Evolutionary conservation across 179 eudicot genomes (phyloP).

Genomic region (Drosera spatulata): DNA sequence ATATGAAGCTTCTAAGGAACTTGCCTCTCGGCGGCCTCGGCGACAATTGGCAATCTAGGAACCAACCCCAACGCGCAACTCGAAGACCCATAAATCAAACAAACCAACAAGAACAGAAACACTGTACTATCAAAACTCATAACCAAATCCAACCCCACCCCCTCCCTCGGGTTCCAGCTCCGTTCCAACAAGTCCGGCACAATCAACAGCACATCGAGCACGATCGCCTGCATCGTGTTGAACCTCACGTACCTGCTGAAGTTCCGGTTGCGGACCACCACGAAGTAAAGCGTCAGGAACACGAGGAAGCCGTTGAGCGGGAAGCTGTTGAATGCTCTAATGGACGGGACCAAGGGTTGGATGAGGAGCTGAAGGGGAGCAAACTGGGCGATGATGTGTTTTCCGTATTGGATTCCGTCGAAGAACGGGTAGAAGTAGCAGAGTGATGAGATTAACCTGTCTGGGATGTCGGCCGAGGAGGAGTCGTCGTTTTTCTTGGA

Average conservation of each 20-base stretch:
- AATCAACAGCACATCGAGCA: constrained; percentile 75
- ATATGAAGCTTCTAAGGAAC: constrained; percentile 23
- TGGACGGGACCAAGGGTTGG: constrained; percentile 72
- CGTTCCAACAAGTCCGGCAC: constrained; percentile 81
- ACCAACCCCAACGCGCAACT: constrained; percentile 70
- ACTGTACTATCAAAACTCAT: constrained; percentile 95
- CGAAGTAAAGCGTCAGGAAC: constrained; percentile 70
- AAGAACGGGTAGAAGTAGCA: constrained; percentile 88
- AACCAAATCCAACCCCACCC: constrained; percentile 79
- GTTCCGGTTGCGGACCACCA: constrained; percentile 73
- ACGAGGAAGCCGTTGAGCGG: constrained; percentile 77
- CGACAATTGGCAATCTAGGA: constrained; percentile 89
- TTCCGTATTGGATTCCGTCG: constrained; percentile 86
- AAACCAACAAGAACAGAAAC: constrained; percentile 66
- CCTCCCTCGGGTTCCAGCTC: constrained; percentile 52
- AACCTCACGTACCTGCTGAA: constrained; percentile 89
- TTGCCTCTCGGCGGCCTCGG: constrained; percentile 96
- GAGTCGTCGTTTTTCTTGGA: constrained; percentile 36
- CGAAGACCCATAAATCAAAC: constrained; percentile 72
- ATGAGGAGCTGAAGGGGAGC: constrained; percentile 58
- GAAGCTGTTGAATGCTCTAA: constrained; percentile 68
- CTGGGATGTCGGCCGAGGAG: constrained; percentile 39
- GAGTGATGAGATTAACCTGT: constrained; percentile 80
- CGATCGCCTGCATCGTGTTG: constrained; percentile 90
- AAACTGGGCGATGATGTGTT: constrained; percentile 61